Evolutionary conservation across 2,329 filamentous ascomycete genomes (phyloP).

Genomic region (Fonsecaea erecta): DNA sequence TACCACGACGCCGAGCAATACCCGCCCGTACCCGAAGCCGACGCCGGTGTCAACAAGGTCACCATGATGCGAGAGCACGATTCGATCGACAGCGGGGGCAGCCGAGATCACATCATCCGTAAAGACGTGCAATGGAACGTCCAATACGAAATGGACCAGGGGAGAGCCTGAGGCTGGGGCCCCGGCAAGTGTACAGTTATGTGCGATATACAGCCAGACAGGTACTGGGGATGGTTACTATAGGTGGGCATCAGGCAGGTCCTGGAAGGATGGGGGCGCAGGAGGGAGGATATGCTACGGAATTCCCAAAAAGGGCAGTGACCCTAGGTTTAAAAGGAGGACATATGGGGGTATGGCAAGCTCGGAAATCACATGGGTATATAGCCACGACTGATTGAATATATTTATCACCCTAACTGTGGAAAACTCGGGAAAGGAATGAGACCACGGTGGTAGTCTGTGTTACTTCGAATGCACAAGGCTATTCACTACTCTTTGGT

Average conservation of each 20-base stretch:
- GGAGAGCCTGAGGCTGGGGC: background rate
- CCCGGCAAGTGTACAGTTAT: background rate
- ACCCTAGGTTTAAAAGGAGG: background rate
- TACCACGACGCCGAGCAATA: constrained; percentile 26
- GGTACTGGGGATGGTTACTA: background rate
- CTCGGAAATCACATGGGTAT: no score
- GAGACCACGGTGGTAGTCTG: background rate
- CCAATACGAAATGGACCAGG: constrained; percentile 28
- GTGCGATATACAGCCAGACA: background rate
- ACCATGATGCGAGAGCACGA: constrained; percentile 22
- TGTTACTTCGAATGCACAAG: background rate
- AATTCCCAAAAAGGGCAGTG: background rate
- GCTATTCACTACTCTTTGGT: background rate
- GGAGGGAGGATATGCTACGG: background rate
- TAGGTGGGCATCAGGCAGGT: background rate
- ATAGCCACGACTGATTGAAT: no score
- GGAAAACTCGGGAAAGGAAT: no score
- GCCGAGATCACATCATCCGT: constrained; percentile 34
- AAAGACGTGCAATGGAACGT: constrained; percentile 35
- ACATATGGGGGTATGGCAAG: background rate
- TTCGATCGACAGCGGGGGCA: constrained; percentile 32
- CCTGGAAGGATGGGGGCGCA: background rate
- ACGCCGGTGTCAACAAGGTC: constrained; percentile 5
- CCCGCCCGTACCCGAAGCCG: constrained; percentile 6
- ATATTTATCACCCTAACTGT: no score